Evolutionary conservation across 1,139 yeast species (phyloP), one percentile per base, ranked within the genome.

Genomic region (Hyphopichia burtonii): DNA sequence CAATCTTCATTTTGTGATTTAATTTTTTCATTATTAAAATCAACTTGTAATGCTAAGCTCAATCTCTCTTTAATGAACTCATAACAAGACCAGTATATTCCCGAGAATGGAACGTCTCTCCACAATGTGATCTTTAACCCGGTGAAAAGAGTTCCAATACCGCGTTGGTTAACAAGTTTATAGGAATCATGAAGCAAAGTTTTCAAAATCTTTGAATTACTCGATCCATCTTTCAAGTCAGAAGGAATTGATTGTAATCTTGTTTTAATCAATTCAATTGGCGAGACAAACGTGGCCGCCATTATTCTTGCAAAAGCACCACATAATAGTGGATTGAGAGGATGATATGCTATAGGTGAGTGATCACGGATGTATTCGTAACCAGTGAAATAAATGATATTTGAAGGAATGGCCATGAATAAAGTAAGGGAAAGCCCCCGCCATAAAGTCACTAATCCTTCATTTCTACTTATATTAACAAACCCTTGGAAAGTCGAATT

Each of bases 91-190:
- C 99, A 93, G 63, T 93, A 93, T 3, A 93, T 82, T 1, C 96
- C 97, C 43, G 95, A 86, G 60, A 93, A 93, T 2, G 99, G 99
- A 0, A 91, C 98, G 59, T 93, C 99, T 62, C 99, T 74, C 96
- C 96, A 91, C 19, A 93, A 71, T 0, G 99, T 93, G 39, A 93
- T 74, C 36, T 86, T 82, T 30, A 94, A 68, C 0, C 99, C 99
- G 43, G 84, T 83, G 74, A 90, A 93, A 14, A 93, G 62, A 0
- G 91, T 76, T 1, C 67, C 59, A 2, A 78, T 46, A 0, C 98
- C 96, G n/a, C 77, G 73, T 1, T 61, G 53, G 34, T 65, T 62
- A 2, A 89, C 70, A 56, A 84, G 82, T 3, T 63, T 61, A 40
- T 63, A 59, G 25, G 89, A 76, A 40, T 90, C 95, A 14, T 60